Evolutionary conservation across 2,329 filamentous ascomycete genomes (phyloP).

Genomic region (Aspergillus japonicus): DNA sequence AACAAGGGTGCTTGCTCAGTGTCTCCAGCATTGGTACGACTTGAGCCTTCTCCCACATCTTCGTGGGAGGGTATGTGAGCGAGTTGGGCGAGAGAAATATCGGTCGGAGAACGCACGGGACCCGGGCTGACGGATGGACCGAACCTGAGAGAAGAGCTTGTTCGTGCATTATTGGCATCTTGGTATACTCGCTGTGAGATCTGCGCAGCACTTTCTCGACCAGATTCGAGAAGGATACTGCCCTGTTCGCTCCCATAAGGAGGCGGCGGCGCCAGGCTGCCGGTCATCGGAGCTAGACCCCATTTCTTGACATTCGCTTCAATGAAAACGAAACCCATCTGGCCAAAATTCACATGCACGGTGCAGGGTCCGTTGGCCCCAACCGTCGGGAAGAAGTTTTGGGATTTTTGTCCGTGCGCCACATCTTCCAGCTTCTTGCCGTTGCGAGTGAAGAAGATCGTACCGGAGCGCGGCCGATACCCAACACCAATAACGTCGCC

Average conservation of each 20-base stretch:
- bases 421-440: constrained; percentile 97
- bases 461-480: constrained; percentile 89
- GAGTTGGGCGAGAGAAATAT: constrained; percentile 89
- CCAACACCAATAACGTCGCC: constrained; percentile 95
- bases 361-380: constrained; percentile 90
- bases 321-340: constrained; percentile 97
- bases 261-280: constrained; percentile 88
- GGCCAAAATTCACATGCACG: constrained; percentile 95
- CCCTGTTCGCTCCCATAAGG: constrained; percentile 97
- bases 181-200: constrained; percentile 44
- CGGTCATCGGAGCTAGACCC: constrained; percentile 94
- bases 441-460: constrained; percentile 97
- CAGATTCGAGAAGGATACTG: constrained; percentile 88
- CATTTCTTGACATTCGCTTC: constrained; percentile 99
- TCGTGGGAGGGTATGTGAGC: constrained; percentile 66
- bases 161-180: constrained; percentile 67
- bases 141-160: constrained; percentile 76
- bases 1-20: constrained; percentile 22
- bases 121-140: constrained; percentile 78
- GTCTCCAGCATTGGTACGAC: constrained; percentile 41
- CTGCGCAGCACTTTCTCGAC: constrained; percentile 56
- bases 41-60: constrained; percentile 71
- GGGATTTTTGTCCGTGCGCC: constrained; percentile 84
- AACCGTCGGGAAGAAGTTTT: constrained; percentile 97
- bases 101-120: constrained; percentile 84